phyloP scores from a whole-genome alignment of 768 basidiomycete genomes.

The Collybia mongolica region DNA sequence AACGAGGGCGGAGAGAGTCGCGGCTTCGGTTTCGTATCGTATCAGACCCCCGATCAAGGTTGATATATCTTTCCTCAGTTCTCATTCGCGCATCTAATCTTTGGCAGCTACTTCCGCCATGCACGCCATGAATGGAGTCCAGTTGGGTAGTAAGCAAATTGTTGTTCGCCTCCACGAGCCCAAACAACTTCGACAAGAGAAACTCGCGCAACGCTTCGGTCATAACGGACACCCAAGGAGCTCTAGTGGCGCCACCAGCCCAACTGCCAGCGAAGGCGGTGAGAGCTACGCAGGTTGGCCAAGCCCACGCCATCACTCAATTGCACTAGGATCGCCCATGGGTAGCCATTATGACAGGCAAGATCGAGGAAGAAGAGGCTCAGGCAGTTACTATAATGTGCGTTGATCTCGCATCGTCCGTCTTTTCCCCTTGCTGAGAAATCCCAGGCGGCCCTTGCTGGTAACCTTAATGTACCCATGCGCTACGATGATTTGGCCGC shows the following conservation, averaged over 20 bases:
- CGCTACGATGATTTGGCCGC: conserved; percentile 83
- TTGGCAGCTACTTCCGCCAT: conserved; percentile 65
- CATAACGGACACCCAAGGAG: conserved; percentile 80
- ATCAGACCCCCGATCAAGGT: conserved; percentile 83
- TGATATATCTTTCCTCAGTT: conserved; percentile 18
- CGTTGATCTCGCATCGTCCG: conserved; percentile 16
- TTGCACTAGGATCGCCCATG: conserved; percentile 58
- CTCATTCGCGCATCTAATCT: background rate
- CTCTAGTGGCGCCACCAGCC: conserved; percentile 83
- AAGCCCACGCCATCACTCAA: conserved; percentile 61
- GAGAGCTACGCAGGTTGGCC: conserved; percentile 74
- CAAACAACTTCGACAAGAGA: conserved; percentile 88
- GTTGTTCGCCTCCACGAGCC: conserved; percentile 90
- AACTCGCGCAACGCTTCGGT: conserved; percentile 79
- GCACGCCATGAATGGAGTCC: conserved; percentile 76
- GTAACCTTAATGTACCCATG: conserved; percentile 79
- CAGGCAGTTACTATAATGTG: conserved; percentile 87
- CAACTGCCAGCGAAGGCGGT: conserved; percentile 78
- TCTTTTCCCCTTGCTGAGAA: conserved; percentile 3
- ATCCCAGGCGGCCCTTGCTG: conserved; percentile 72
- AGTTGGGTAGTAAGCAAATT: conserved; percentile 72
- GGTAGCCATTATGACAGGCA: conserved; percentile 51
- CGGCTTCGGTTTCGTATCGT: conserved; percentile 92
- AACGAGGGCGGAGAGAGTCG: conserved; percentile 80
- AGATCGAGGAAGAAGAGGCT: conserved; percentile 72